phyloP scores from a whole-genome alignment of 1,284 basidiomycete genomes.

The Baeospora myosura region DNA sequence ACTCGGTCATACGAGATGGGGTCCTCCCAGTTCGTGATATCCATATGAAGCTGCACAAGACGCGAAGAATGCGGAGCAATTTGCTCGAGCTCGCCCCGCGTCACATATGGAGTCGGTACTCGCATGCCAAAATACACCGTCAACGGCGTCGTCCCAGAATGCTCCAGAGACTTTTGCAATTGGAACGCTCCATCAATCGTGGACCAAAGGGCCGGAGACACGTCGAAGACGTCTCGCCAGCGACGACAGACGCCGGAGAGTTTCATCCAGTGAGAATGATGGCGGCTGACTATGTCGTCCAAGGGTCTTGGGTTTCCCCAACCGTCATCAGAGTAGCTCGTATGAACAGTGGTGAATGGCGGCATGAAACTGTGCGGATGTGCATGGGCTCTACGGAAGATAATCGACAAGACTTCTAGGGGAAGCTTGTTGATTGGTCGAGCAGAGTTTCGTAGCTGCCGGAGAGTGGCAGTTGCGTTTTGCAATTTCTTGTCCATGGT shows the following conservation, averaged over 20 bases:
- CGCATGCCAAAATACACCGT: slow-evolving; percentile 10
- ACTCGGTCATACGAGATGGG: background rate
- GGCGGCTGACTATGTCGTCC: too few species aligned
- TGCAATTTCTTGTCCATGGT: slow-evolving; percentile 11
- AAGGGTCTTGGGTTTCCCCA: too few species aligned
- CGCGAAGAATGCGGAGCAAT: background rate
- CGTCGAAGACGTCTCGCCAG: slow-evolving; percentile 14
- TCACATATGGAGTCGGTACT: background rate
- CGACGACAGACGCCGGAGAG: slow-evolving; percentile 14
- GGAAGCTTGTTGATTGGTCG: slow-evolving; percentile 13
- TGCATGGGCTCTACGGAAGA: slow-evolving; percentile 10
- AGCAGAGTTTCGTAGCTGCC: slow-evolving; percentile 12
- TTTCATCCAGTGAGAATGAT: slow-evolving; percentile 9
- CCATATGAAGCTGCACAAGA: slow-evolving; percentile 4
- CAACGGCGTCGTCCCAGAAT: slow-evolving; percentile 9
- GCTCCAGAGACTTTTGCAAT: slow-evolving; percentile 9
- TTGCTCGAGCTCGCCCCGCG: background rate
- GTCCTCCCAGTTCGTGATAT: background rate
- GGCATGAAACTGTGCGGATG: slow-evolving; percentile 11
- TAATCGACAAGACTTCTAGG: slow-evolving; percentile 11
- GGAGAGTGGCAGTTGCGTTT: slow-evolving; percentile 10
- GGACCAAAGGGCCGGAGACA: slow-evolving; percentile 11
- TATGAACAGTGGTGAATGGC: slow-evolving; percentile 2
- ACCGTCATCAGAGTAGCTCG: background rate
- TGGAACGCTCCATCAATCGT: slow-evolving; percentile 6